These are phyloP conservation scores for Linnemannia schmuckeri DNA, from an alignment of 192 early-diverging fungal genomes.

Conservation along the genomic window DNA sequence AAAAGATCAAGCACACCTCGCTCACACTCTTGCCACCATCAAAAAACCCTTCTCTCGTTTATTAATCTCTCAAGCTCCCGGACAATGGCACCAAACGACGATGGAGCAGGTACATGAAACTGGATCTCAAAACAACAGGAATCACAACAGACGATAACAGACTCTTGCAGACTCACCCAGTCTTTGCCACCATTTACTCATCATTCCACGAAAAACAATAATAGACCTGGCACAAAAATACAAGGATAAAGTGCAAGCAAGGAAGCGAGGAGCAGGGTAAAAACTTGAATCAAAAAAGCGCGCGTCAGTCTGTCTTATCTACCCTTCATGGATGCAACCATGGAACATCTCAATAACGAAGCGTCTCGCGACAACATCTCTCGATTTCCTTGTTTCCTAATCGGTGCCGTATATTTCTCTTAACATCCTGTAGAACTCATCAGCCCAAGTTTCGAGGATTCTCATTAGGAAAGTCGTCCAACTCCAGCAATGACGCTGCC, in stretches of 20 bases:
- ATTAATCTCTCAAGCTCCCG: background rate
- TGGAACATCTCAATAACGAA: background rate
- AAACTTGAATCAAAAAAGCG: background rate
- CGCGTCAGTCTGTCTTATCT: background rate
- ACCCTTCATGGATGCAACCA: background rate
- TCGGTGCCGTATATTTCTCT: background rate
- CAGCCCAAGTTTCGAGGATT: conserved; percentile 47
- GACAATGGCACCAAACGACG: background rate
- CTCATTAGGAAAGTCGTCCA: conserved; percentile 12
- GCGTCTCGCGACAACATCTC: background rate
- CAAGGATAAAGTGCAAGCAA: conserved; percentile 43
- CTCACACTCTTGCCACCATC: background rate
- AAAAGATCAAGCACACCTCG: background rate
- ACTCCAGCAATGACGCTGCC: background rate
- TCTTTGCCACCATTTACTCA: background rate
- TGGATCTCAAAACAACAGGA: background rate
- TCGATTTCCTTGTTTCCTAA: background rate
- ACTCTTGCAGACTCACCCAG: background rate
- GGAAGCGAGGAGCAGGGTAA: conserved; percentile 49
- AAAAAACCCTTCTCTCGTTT: background rate
- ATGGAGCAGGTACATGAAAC: background rate
- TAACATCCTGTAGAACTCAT: conserved; percentile 27
- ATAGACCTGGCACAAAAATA: conserved; percentile 32
- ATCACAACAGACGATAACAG: background rate
- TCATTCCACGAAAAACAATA: background rate